A percentile compares a stretch with the other conserved stretches of the same genome.
phyloP scores from a whole-genome alignment of 768 basidiomycete species.

The Lyophyllum shimeji region DNA sequence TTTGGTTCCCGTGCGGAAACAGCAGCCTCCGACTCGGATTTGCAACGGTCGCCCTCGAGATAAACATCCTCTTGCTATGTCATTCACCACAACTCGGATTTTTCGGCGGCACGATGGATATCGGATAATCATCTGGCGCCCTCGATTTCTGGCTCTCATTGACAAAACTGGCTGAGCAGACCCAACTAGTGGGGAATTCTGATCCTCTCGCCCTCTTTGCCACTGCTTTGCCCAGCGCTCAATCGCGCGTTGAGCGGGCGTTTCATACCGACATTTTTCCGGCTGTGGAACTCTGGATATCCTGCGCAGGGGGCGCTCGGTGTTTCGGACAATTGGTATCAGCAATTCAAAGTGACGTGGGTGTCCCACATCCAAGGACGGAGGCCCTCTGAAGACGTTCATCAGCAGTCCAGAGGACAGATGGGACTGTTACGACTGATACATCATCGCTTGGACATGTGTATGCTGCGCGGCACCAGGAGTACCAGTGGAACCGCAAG shows the following conservation, averaged over 20 bases:
- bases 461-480: constrained; percentile 9
- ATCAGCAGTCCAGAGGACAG: constrained; percentile 8
- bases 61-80: neutral
- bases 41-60: neutral
- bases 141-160: no score
- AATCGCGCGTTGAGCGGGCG: neutral
- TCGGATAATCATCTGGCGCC: neutral
- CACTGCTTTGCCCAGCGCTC: no score
- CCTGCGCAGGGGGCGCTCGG: neutral
- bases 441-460: constrained; percentile 12
- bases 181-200: neutral
- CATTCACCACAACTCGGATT: neutral
- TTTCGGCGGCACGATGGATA: neutral
- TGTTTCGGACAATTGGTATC: constrained; percentile 10
- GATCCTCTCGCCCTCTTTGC: neutral
- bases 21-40: neutral
- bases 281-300: neutral
- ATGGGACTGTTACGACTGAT: constrained; percentile 12
- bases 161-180: neutral
- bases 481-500: constrained; percentile 10
- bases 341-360: neutral
- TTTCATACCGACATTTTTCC: neutral
- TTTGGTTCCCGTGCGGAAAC: neutral
- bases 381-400: constrained; percentile 3
- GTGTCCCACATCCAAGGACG: neutral